phyloP scores from a whole-genome alignment of 2,329 filamentous ascomycete genomes.

The Sarocladium strictum region DNA sequence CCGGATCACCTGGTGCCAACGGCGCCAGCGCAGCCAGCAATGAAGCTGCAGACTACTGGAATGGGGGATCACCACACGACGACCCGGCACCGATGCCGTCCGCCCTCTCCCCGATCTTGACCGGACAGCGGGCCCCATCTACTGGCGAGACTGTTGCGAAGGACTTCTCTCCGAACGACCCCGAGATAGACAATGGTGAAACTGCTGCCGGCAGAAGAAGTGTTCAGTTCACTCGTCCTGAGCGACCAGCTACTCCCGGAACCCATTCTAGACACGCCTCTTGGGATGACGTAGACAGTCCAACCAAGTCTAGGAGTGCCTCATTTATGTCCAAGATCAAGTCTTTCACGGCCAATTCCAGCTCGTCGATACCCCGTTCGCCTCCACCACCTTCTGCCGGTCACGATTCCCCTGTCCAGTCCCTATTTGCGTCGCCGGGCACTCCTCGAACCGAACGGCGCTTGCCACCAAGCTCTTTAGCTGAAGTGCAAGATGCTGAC shows the following conservation, averaged over 20 bases:
- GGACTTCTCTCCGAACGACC: slow-evolving; percentile 1
- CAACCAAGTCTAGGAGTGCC: slow-evolving; percentile 49
- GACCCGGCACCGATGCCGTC: not conserved
- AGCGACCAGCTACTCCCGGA: slow-evolving; percentile 18
- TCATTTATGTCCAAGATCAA: slow-evolving; percentile 73
- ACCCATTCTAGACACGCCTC: slow-evolving; percentile 57
- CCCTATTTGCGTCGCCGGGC: slow-evolving; percentile 43
- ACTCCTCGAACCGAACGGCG: slow-evolving; percentile 36
- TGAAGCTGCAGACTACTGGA: slow-evolving; percentile 12
- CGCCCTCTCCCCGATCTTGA: not conserved
- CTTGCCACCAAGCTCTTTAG: slow-evolving; percentile 44
- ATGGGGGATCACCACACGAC: slow-evolving; percentile 8
- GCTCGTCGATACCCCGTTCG: slow-evolving; percentile 40
- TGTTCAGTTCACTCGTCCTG: slow-evolving; percentile 67
- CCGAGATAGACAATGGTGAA: not conserved
- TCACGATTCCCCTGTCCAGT: slow-evolving; percentile 30
- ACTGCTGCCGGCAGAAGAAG: slow-evolving; percentile 41
- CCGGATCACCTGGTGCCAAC: not conserved
- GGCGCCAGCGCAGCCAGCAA: not conserved
- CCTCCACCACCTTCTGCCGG: slow-evolving; percentile 21
- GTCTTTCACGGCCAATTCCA: slow-evolving; percentile 56
- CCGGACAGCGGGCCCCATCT: not conserved
- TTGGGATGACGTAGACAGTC: slow-evolving; percentile 58
- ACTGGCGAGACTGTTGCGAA: slow-evolving; percentile 4
- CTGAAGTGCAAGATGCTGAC: slow-evolving; percentile 35